phyloP scores from a whole-genome alignment of 2,329 filamentous ascomycete genomes.

The Cladosporium sp. region DNA sequence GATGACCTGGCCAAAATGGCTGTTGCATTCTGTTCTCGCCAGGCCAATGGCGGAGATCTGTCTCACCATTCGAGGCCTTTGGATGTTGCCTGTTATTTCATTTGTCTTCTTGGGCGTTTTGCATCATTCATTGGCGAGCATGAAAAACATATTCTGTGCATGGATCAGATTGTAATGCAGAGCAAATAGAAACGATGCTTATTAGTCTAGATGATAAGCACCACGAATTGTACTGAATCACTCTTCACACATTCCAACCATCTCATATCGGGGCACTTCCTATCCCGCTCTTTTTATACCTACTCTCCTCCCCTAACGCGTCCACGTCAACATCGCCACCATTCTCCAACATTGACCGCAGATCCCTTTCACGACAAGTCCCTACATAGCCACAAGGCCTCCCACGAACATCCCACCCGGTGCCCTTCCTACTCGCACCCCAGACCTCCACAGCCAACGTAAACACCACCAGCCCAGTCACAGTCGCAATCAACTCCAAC shows the following conservation, averaged over 20 bases:
- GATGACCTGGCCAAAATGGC: too few species aligned
- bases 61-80: too few species aligned
- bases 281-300: neutral
- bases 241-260: neutral
- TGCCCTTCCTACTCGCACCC: conserved; percentile 17
- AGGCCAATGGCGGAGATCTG: too few species aligned
- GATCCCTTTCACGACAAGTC: conserved; percentile 34
- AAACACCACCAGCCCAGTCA: conserved; percentile 33
- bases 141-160: too few species aligned
- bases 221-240: too few species aligned
- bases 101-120: too few species aligned
- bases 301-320: neutral
- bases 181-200: too few species aligned
- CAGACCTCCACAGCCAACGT: conserved; percentile 33
- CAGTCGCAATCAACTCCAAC: conserved; percentile 34
- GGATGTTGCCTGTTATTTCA: too few species aligned
- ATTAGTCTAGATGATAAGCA: too few species aligned
- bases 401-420: conserved; percentile 15
- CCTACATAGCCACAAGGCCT: conserved; percentile 25
- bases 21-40: too few species aligned
- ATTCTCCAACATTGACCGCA: conserved; percentile 11
- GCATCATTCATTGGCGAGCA: too few species aligned
- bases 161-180: too few species aligned
- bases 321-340: conserved; percentile 5
- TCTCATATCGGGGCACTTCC: conserved; percentile 42